Conservation (phyloP, 78 protist genomes). For the Polysphondylium violaceum region DNA sequence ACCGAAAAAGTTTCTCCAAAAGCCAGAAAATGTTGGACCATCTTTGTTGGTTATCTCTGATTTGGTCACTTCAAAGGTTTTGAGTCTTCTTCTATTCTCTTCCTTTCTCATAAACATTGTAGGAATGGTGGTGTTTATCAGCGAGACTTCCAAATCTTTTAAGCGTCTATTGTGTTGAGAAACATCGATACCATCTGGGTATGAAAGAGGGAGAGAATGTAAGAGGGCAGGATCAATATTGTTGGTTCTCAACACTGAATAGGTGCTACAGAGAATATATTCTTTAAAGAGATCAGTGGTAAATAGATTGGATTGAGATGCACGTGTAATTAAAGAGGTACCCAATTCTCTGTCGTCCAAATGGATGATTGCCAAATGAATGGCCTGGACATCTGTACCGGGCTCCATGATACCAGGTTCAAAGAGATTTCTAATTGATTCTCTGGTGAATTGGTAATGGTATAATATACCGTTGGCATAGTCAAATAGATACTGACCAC, state of each 20-base stretch:
- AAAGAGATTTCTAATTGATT: conserved; percentile 37
- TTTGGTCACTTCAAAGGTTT: conserved; percentile 43
- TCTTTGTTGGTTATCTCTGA: conserved; percentile 17
- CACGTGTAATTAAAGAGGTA: background rate
- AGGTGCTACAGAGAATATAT: conserved; percentile 31
- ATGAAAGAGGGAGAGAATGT: conserved; percentile 37
- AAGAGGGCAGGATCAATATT: conserved; percentile 20
- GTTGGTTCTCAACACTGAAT: background rate
- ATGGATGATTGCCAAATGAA: conserved; percentile 60
- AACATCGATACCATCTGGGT: conserved; percentile 11
- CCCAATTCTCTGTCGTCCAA: conserved; percentile 36
- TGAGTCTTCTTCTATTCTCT: conserved; percentile 37
- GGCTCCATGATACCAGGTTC: conserved; percentile 26
- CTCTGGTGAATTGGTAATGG: conserved; percentile 46
- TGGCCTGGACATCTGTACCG: conserved; percentile 44
- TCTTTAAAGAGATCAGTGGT: conserved; percentile 60
- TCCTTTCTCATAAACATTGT: background rate
- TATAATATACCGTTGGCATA: conserved; percentile 59
- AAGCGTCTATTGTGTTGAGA: background rate
- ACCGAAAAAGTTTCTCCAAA: conserved; percentile 29
- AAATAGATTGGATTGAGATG: conserved; percentile 19
- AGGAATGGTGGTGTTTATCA: conserved; percentile 19
- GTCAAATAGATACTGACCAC: conserved; percentile 50
- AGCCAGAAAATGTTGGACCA: conserved; percentile 34
- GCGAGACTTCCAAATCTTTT: conserved; percentile 39